A percentile compares a stretch with the other conserved stretches of the same genome.
phyloP scores from a whole-genome alignment of 2,329 filamentous ascomycete species.

The Hypoxylon sp. region DNA sequence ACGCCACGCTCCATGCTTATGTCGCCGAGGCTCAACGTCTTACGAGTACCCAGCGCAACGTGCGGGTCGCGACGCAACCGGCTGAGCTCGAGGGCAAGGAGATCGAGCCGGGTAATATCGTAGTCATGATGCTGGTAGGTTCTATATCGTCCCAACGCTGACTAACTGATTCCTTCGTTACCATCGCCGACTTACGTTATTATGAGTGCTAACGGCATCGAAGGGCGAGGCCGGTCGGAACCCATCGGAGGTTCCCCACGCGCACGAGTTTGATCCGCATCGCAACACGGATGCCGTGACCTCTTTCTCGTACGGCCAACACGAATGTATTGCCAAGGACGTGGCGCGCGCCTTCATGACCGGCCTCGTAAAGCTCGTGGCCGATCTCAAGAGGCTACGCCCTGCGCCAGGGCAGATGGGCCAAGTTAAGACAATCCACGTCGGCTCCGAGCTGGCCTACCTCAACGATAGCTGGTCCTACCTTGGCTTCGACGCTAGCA shows the following conservation, averaged over 20 bases:
- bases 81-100: constrained; percentile 57
- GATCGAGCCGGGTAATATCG: constrained; percentile 58
- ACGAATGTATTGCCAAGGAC: constrained; percentile 62
- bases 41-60: constrained; percentile 58
- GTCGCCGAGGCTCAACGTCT: constrained; percentile 60
- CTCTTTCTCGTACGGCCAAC: constrained; percentile 63
- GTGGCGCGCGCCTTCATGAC: constrained; percentile 59
- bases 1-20: constrained; percentile 56
- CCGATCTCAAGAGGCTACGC: constrained; percentile 61
- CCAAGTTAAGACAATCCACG: constrained; percentile 60
- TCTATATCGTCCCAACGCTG: no score
- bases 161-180: background rate
- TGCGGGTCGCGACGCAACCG: constrained; percentile 55
- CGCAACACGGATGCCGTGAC: constrained; percentile 59
- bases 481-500: constrained; percentile 61
- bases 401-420: constrained; percentile 64
- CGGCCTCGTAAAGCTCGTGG: constrained; percentile 60
- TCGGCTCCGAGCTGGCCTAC: constrained; percentile 59
- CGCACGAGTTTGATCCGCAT: constrained; percentile 60
- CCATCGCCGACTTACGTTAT: constrained; percentile 34
- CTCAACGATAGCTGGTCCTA: constrained; percentile 66
- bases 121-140: constrained; percentile 60
- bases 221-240: constrained; percentile 60
- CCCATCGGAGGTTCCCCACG: constrained; percentile 55
- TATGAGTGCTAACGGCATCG: constrained; percentile 1